phyloP scores from a whole-genome alignment of 2,329 filamentous ascomycete genomes.

The Penicillium sp. region DNA sequence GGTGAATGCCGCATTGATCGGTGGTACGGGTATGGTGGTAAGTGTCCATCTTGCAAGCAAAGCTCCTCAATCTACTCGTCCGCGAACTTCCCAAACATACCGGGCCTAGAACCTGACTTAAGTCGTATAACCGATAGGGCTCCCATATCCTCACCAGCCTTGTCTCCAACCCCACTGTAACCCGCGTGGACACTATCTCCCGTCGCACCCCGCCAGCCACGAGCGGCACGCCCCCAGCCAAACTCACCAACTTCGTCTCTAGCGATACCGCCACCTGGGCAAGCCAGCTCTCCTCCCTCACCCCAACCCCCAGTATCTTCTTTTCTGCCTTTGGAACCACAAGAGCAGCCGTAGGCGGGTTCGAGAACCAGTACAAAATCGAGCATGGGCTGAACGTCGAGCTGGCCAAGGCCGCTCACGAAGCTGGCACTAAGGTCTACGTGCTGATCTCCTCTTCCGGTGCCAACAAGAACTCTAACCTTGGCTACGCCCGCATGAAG shows the following conservation, averaged over 20 bases:
- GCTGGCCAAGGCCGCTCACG: slow-evolving; percentile 71
- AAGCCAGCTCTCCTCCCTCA: slow-evolving; percentile 53
- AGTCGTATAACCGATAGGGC: slow-evolving; percentile 53
- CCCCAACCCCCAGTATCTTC: slow-evolving; percentile 61
- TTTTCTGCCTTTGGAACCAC: slow-evolving; percentile 82
- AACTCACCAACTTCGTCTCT: slow-evolving; percentile 65
- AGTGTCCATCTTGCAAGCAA: slow-evolving; percentile 17
- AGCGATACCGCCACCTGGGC: slow-evolving; percentile 69
- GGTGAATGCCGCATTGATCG: slow-evolving; percentile 46
- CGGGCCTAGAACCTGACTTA: slow-evolving; percentile 6
- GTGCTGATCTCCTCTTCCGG: slow-evolving; percentile 67
- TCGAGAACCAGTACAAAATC: slow-evolving; percentile 80
- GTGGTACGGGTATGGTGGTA: slow-evolving; percentile 51
- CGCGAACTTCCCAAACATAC: neutral
- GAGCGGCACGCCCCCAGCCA: slow-evolving; percentile 53
- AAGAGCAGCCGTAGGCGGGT: slow-evolving; percentile 66
- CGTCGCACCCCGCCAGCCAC: slow-evolving; percentile 40
- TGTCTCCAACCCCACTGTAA: slow-evolving; percentile 37
- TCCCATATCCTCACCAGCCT: slow-evolving; percentile 66
- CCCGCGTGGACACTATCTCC: slow-evolving; percentile 46
- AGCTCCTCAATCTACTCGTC: neutral
- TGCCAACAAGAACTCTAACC: slow-evolving; percentile 51
- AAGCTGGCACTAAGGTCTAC: slow-evolving; percentile 68
- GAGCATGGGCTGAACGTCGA: slow-evolving; percentile 84
- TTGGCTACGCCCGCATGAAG: slow-evolving; percentile 71